Evolutionary conservation across 2,329 filamentous ascomycete genomes (phyloP), one percentile per base, ranked within the genome.

Genomic region (Fusarium ambrosium): DNA sequence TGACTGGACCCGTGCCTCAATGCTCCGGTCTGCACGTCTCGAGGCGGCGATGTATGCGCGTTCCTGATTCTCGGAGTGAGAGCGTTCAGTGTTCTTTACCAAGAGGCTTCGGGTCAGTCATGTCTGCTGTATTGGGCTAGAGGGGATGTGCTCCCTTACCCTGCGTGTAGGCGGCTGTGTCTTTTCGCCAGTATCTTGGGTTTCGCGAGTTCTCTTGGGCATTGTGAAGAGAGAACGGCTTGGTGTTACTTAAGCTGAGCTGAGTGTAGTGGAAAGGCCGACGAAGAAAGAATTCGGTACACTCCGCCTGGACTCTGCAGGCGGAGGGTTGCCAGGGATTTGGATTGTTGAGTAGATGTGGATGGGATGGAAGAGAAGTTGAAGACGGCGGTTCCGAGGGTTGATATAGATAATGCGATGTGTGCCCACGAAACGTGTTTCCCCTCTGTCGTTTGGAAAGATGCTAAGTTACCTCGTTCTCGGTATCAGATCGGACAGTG

Each of bases 21-120:
- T 85, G 80, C 93, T 96, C 64, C 95, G 91, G 79, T 98, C 96
- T 77, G 93, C 93, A 74, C 96, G 89, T 74, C 95, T 88, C 7
- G 96, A 98, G 4, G 95, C 95, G 14, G 95, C 95, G 77, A 98
- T 97, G 81, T 97, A 98, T 24, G 95, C 95, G 79, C 95, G 89
- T 82, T 96, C 94, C 80, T 95, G 92, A 77, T 96, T 95, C 82
- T 95, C 93, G 77, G 94, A 92, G 73, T 95, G 93, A 3, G 92
- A 94, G 51, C 93, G 87, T 82, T 94, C 92, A 4, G 92, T 93
- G 27, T 7, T 13, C 48, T 53, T 29, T 53, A 29, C 90, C 94
- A 67, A 37, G 18, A 43, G 13, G 59, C 2, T 39, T 18, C 9
- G 11, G 14, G 73, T 70, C 51, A 74, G 45, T 34, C 18, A 53